Base-by-base conservation (phyloP, 352 stramenopile species). In the Phytophthora megakarya region DNA sequence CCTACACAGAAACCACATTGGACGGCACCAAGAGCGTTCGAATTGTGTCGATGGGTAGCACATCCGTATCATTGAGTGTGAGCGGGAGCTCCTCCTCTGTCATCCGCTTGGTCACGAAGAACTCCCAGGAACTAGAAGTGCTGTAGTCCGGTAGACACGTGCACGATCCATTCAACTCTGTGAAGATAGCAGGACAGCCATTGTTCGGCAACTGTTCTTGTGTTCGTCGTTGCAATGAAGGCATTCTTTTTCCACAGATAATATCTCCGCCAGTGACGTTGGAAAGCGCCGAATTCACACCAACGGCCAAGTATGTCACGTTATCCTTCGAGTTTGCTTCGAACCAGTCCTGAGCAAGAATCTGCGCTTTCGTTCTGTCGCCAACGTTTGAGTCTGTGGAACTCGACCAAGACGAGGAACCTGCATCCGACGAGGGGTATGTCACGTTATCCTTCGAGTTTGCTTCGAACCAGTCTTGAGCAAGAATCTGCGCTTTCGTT, bases 131-230 rank as follows among this genome's bases (percentile, higher is more conserved):
- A 1, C 72, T 55, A 1, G 48, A 35, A 3, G 44, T 40, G 10
- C 26, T 50, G 64, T 72, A 80, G 7, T 60, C 59, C 8, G 47
- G 37, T 22, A 86, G 49, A 51, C 76, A 86, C 21, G 76, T 83
- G 39, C 76, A 86, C 19, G 72, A 81, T 2, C 67, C 74, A 28
- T 77, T 80, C n/a, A 73, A 38, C 6, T 38, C 53, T 23, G 61
- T 76, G 46, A 79, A 78, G 15, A 70, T 61, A 5, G 60, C 40
- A 7, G 72, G 72, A 25, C 76, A 86, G n/a, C 65, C 67, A 42
- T 60, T 56, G 18, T 86, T 86, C 7, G 76, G 62, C 22, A 38
- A 15, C 13, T 64, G n/a, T 7, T 32, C 19, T 9, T 49, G 19
- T 12, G 61, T 70, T 3, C 72, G 57, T 8, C 65, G 64, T 51